A percentile compares a stretch with the other conserved stretches of the same genome.
Evolutionary conservation across 2,329 filamentous ascomycete genomes (phyloP).

Genomic region (Rhexocercosporidium sp.): DNA sequence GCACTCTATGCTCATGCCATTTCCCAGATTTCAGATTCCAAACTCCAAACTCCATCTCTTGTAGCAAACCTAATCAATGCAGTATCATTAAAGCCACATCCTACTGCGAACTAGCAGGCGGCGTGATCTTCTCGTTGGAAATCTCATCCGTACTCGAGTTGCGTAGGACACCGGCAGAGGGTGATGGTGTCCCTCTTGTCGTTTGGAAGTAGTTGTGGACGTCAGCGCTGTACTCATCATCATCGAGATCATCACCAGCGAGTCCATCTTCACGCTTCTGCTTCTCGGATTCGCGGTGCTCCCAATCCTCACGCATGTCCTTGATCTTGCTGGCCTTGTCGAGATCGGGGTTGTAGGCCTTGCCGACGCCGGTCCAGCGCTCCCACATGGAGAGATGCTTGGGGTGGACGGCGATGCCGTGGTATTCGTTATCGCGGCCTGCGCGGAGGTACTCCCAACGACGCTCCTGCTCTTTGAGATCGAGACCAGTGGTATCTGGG

Average conservation of each 20-base stretch:
- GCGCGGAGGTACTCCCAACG: conserved; percentile 87
- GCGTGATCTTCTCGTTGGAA: conserved; percentile 1
- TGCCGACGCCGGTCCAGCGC: conserved; percentile 76
- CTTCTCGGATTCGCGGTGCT: conserved; percentile 56
- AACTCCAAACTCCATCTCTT: no score
- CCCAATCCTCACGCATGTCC: conserved; percentile 75
- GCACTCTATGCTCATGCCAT: no score
- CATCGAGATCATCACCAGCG: conserved; percentile 32
- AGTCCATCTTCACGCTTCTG: conserved; percentile 26
- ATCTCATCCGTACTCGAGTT: neutral
- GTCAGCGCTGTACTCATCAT: conserved; percentile 36
- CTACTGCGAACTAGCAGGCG: neutral
- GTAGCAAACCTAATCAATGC: no score
- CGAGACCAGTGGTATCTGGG: conserved; percentile 95
- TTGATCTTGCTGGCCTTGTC: conserved; percentile 86
- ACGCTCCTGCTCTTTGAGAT: conserved; percentile 96
- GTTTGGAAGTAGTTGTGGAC: conserved; percentile 34
- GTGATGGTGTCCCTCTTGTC: conserved; percentile 2
- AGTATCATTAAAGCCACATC: no score
- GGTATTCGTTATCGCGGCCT: conserved; percentile 81
- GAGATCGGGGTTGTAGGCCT: conserved; percentile 80
- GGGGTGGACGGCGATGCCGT: conserved; percentile 90
- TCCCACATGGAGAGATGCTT: conserved; percentile 90
- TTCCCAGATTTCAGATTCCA: no score
- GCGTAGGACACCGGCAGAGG: neutral